Conservation (phyloP, 148 eudicot species). For the Vaccinium darrowii region DNA sequence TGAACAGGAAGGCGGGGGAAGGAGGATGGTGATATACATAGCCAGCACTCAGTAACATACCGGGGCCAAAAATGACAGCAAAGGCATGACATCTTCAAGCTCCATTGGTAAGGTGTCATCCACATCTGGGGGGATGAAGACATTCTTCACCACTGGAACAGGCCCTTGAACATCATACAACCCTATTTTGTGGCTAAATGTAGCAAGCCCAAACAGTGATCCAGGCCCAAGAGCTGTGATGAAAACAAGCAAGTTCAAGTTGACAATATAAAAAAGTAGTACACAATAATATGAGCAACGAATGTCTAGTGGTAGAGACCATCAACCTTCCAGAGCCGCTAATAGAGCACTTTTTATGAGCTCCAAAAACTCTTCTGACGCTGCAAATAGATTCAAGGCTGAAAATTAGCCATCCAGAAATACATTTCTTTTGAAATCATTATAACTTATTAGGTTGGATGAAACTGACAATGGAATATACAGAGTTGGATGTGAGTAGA, state of each 20-base stretch:
- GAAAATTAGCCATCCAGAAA: constrained; percentile 1
- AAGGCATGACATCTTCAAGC: constrained; percentile 93
- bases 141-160: constrained; percentile 85
- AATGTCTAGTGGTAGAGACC: constrained; percentile 8
- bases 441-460: background rate
- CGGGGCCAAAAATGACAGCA: constrained; percentile 91
- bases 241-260: constrained; percentile 1
- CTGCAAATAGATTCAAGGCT: constrained; percentile 38
- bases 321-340: constrained; percentile 89
- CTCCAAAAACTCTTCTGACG: constrained; percentile 95
- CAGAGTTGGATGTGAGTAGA: background rate
- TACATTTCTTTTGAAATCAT: background rate
- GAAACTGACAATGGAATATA: background rate
- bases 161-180: constrained; percentile 98
- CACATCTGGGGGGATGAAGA: constrained; percentile 65
- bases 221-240: constrained; percentile 79
- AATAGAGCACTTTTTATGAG: constrained; percentile 89
- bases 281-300: background rate
- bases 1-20: background rate
- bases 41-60: constrained; percentile 43
- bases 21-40: background rate
- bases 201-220: constrained; percentile 91
- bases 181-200: constrained; percentile 91
- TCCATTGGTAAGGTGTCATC: constrained; percentile 68
- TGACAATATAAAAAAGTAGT: constrained; percentile 2